These are phyloP conservation scores for Pleurotus pulmonarius DNA, from an alignment of 768 basidiomycete genomes.

Conservation along the genomic window DNA sequence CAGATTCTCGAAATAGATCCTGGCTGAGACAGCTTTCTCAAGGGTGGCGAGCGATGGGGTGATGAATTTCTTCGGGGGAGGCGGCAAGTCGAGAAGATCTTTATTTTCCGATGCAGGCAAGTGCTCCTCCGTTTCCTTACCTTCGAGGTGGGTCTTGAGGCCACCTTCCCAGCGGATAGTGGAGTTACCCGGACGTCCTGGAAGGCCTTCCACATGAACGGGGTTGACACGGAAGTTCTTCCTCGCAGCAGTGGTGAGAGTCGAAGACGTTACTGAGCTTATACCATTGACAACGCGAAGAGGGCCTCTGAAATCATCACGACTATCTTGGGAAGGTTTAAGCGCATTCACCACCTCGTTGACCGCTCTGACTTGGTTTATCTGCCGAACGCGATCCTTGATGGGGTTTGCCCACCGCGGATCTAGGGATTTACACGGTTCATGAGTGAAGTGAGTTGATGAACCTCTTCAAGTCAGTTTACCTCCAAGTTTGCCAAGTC, in stretches of 20 bases:
- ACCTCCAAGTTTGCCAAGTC: constrained; percentile 87
- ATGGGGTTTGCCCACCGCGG: constrained; percentile 87
- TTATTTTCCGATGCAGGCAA: constrained; percentile 25
- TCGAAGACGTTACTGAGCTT: constrained; percentile 65
- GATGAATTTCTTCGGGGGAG: constrained; percentile 52
- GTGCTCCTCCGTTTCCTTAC: constrained; percentile 55
- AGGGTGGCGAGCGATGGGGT: constrained; percentile 86
- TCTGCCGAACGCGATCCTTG: constrained; percentile 69
- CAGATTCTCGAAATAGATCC: constrained; percentile 91
- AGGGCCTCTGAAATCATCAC: constrained; percentile 43
- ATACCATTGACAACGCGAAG: constrained; percentile 80
- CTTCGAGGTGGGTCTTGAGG: constrained; percentile 63
- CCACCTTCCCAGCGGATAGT: constrained; percentile 58
- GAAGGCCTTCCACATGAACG: constrained; percentile 44
- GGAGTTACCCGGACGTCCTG: constrained; percentile 55
- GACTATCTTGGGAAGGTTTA: constrained; percentile 49
- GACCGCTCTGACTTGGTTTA: constrained; percentile 66
- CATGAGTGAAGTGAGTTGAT: constrained; percentile 18
- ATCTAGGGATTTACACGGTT: constrained; percentile 43
- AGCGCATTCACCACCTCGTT: constrained; percentile 75
- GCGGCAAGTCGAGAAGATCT: constrained; percentile 27
- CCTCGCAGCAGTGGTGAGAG: constrained; percentile 70
- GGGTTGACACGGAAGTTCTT: constrained; percentile 55
- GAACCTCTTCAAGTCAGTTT: constrained; percentile 22
- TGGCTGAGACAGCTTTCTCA: constrained; percentile 89